A percentile compares a stretch with the other conserved stretches of the same genome.
These are phyloP conservation scores for Aspergillus brasiliensis DNA, from an alignment of 2,329 filamentous ascomycete genomes.

Conservation along the genomic window DNA sequence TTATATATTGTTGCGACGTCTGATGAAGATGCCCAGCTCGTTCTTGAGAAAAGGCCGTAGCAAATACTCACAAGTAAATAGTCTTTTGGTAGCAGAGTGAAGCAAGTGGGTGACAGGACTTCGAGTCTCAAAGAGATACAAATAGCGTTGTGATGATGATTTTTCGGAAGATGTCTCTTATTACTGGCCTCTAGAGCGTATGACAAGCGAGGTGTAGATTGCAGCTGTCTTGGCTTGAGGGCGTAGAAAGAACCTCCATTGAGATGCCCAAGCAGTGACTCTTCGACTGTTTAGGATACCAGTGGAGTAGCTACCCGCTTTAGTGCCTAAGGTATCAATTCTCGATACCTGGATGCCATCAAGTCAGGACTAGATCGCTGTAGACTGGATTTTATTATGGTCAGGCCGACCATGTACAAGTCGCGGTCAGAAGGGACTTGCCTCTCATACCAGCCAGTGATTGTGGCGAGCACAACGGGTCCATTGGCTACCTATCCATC, in stretches of 20 bases:
- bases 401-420: too few species aligned
- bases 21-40: background rate
- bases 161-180: background rate
- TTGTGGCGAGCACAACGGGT: too few species aligned
- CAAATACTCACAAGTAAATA: background rate
- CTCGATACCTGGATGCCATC: background rate
- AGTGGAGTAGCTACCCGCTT: constrained; percentile 13
- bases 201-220: background rate
- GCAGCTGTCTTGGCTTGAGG: background rate
- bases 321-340: constrained; percentile 10
- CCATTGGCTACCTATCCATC: too few species aligned
- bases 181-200: too few species aligned
- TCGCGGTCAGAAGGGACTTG: too few species aligned
- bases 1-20: background rate
- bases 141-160: background rate
- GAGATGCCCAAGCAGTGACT: background rate
- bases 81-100: background rate
- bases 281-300: constrained; percentile 5
- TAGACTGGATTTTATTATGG: background rate
- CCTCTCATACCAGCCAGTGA: too few species aligned
- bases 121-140: background rate
- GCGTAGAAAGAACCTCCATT: background rate
- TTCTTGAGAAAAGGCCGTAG: background rate
- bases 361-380: background rate
- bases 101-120: background rate